Evolutionary conservation across 192 early-diverging fungal genomes (phyloP).

Genomic region (Spizellomyces sp.): DNA sequence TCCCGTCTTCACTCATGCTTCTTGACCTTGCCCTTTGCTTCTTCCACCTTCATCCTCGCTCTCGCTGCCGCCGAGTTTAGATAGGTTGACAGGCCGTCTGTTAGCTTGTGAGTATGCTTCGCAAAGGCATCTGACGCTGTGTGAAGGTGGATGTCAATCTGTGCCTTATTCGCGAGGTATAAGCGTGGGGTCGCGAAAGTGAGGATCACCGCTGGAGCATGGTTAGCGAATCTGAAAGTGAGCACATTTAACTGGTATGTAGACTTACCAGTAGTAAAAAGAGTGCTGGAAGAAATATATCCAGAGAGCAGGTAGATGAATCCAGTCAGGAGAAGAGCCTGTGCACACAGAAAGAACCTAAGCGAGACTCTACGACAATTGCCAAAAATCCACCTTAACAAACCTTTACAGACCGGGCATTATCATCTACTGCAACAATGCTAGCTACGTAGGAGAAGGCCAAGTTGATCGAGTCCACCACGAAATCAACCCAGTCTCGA

Average conservation of each 20-base stretch:
- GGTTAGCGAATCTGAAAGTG: no score
- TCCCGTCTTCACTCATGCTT: background rate
- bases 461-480: constrained; percentile 23
- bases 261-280: no score
- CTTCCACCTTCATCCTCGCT: constrained; percentile 8
- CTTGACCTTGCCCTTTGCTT: constrained; percentile 9
- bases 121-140: background rate
- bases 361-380: constrained; percentile 2
- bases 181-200: constrained; percentile 17
- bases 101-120: background rate
- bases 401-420: constrained; percentile 14
- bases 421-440: constrained; percentile 29
- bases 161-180: constrained; percentile 24
- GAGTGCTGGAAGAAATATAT: no score
- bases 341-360: no score
- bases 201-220: background rate
- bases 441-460: constrained; percentile 2
- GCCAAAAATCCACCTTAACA: background rate
- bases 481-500: constrained; percentile 23
- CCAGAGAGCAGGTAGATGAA: no score
- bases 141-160: constrained; percentile 18
- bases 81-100: background rate
- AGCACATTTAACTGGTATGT: no score
- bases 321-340: no score
- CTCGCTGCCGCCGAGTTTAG: constrained; percentile 10